Conservation (phyloP, 495 filamentous ascomycete species). For the Hypoxylon lenormandii region DNA sequence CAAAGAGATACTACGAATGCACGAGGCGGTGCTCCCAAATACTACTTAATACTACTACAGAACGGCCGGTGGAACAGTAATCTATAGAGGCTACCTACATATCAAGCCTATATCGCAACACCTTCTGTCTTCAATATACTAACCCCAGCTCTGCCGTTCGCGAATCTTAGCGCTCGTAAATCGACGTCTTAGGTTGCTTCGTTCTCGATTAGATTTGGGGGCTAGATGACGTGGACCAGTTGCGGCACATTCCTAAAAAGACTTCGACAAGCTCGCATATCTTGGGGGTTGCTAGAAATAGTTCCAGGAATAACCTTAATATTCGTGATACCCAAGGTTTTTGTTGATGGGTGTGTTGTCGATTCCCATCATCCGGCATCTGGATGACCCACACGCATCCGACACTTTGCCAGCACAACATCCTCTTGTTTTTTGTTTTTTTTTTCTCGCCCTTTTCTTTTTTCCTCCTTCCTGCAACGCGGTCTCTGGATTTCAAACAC, state of each 20-base stretch:
- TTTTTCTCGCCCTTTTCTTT: constrained; percentile 2
- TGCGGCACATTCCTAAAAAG: constrained; percentile 26
- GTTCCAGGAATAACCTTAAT: constrained; percentile 9
- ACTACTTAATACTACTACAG: neutral
- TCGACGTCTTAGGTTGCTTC: constrained; percentile 30
- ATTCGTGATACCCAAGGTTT: constrained; percentile 10
- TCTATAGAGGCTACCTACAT: constrained; percentile 5
- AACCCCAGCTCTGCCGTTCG: constrained; percentile 2
- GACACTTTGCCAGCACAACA: constrained; percentile 11
- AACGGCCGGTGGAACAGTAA: constrained; percentile 12
- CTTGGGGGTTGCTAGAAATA: constrained; percentile 16
- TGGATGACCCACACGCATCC: constrained; percentile 28
- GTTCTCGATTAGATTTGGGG: constrained; percentile 28
- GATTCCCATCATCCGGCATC: constrained; percentile 20
- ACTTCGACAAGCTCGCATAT: constrained; percentile 25
- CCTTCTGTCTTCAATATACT: neutral
- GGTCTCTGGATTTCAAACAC: constrained; percentile 42
- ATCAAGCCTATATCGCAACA: neutral
- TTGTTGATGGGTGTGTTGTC: constrained; percentile 6
- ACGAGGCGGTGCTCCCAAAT: constrained; percentile 8
- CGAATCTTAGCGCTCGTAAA: constrained; percentile 36
- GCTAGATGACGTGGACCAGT: constrained; percentile 46
- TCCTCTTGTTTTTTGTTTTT: constrained; percentile 3
- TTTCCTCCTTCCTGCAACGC: constrained; percentile 3
- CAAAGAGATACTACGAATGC: constrained; percentile 19